These are phyloP conservation scores for Diaporthe sp. DNA, from an alignment of 2,329 filamentous ascomycete genomes.

Conservation along the genomic window DNA sequence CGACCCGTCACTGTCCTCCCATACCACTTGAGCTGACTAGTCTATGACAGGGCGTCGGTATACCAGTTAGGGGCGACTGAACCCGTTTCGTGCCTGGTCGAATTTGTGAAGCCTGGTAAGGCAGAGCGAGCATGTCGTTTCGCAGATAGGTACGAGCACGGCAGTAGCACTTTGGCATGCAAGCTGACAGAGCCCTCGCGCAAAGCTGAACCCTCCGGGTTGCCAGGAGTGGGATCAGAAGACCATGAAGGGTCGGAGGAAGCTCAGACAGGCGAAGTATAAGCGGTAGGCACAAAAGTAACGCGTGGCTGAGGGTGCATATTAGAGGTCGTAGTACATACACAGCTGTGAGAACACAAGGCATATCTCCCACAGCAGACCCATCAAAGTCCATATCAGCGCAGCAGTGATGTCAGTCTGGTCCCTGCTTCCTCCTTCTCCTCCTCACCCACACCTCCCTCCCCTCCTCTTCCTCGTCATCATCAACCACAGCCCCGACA, in stretches of 20 bases:
- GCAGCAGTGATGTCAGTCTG: neutral
- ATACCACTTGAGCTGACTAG: neutral
- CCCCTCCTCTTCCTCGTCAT: neutral
- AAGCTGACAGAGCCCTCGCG: neutral
- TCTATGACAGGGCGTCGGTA: neutral
- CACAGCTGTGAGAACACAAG: neutral
- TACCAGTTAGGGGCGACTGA: neutral
- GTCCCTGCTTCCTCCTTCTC: neutral
- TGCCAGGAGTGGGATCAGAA: neutral
- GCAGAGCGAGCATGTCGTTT: neutral
- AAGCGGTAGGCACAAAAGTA: neutral
- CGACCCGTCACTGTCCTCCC: no score
- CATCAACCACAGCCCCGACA: neutral
- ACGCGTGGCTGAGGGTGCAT: neutral
- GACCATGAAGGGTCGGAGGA: neutral
- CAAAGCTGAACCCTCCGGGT: no score
- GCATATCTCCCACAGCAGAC: neutral
- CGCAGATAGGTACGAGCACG: neutral
- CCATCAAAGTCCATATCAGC: neutral
- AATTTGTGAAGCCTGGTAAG: neutral
- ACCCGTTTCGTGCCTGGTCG: neutral
- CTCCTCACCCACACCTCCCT: conserved; percentile 35
- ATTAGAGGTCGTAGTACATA: neutral
- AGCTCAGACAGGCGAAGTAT: neutral
- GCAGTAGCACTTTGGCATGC: neutral